phyloP scores from a whole-genome alignment of 2,329 filamentous ascomycete genomes.

The Venturia pyrina region DNA sequence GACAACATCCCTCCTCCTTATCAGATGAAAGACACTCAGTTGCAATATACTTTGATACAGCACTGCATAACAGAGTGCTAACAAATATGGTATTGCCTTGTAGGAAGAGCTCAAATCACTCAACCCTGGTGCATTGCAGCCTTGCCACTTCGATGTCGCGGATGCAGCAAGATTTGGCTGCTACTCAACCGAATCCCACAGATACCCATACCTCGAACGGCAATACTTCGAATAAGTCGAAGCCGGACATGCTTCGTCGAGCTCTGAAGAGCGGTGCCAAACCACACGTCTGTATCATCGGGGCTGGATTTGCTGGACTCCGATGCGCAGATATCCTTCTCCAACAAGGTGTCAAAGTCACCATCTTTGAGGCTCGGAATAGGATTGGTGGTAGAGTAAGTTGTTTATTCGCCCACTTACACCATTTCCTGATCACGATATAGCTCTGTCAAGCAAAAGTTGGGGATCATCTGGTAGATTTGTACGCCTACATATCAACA shows the following conservation, averaged over 20 bases:
- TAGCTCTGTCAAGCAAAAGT: slow-evolving; percentile 41
- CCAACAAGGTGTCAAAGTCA: slow-evolving; percentile 55
- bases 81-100: neutral
- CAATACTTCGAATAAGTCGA: neutral
- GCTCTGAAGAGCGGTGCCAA: neutral
- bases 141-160: slow-evolving; percentile 4
- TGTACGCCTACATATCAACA: slow-evolving; percentile 33
- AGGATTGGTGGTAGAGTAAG: slow-evolving; percentile 56
- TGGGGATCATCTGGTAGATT: slow-evolving; percentile 43
- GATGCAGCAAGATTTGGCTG: slow-evolving; percentile 10
- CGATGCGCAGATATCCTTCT: slow-evolving; percentile 59
- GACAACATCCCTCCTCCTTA: neutral
- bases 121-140: neutral
- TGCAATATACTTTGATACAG: neutral
- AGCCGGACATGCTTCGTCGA: slow-evolving; percentile 3
- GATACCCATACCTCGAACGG: neutral
- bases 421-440: slow-evolving; percentile 18
- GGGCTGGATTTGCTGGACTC: slow-evolving; percentile 61
- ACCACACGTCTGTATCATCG: slow-evolving; percentile 55
- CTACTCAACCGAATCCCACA: neutral
- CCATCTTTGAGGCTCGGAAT: slow-evolving; percentile 57
- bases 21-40: neutral
- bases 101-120: neutral
- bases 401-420: slow-evolving; percentile 27
- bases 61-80: neutral